phyloP scores from a whole-genome alignment of 2,329 filamentous ascomycete species.

The Ophiostoma piceae region DNA sequence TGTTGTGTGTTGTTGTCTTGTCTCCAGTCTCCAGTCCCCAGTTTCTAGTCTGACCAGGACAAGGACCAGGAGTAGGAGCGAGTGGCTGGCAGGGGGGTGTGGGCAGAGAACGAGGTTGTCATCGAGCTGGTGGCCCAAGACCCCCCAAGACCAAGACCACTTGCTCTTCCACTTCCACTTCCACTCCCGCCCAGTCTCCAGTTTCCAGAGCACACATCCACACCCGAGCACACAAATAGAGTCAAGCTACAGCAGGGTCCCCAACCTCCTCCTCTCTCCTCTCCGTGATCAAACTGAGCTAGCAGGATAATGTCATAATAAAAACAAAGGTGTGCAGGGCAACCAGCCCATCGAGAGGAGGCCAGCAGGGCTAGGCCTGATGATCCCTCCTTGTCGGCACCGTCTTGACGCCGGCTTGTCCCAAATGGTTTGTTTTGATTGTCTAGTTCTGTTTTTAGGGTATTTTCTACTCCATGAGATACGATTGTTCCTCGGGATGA shows the following conservation, averaged over 20 bases:
- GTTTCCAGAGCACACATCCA: background rate
- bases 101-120: background rate
- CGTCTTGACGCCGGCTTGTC: background rate
- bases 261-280: conserved; percentile 14
- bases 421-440: conserved; percentile 9
- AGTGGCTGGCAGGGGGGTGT: conserved; percentile 19
- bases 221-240: conserved; percentile 6
- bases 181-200: background rate
- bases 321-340: conserved; percentile 23
- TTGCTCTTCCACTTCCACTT: background rate
- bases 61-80: conserved; percentile 6
- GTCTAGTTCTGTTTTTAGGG: background rate
- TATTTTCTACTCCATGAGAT: background rate
- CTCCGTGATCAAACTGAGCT: conserved; percentile 17
- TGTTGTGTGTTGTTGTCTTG: conserved; percentile 7
- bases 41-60: background rate
- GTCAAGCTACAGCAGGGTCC: conserved; percentile 5
- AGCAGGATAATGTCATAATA: conserved; percentile 16
- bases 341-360: conserved; percentile 17
- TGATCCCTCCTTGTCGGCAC: conserved; percentile 16
- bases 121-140: conserved; percentile 6
- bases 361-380: background rate
- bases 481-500: background rate
- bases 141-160: background rate
- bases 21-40: conserved; percentile 15